A percentile compares a stretch with the other conserved stretches of the same genome.
Conservation (phyloP, 108 stramenopile genomes). For the Cyclotella baltica region DNA sequence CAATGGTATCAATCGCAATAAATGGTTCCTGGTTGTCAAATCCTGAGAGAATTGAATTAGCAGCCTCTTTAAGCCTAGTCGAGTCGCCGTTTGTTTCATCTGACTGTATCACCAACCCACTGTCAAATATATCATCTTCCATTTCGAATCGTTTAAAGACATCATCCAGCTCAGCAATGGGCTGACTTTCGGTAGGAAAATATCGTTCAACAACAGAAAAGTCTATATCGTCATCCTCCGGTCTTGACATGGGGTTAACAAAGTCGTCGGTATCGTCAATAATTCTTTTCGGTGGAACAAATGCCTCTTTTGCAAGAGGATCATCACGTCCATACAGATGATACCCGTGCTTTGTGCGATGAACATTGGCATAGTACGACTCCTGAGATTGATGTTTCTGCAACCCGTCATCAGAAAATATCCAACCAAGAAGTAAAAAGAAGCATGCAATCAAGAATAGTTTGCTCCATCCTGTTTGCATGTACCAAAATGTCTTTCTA, state of each 20-base stretch:
- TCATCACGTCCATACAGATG: conserved; percentile 20
- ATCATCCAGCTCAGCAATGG: conserved; percentile 10
- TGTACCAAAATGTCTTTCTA: background rate
- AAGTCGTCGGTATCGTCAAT: conserved; percentile 44
- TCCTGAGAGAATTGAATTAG: background rate
- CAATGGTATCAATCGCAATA: conserved; percentile 36
- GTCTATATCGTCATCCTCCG: conserved; percentile 43
- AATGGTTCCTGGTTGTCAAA: conserved; percentile 6
- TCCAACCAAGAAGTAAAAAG: conserved; percentile 34
- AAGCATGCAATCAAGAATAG: conserved; percentile 24
- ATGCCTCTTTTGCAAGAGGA: conserved; percentile 24
- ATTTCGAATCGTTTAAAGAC: conserved; percentile 24
- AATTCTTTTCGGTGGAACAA: conserved; percentile 4
- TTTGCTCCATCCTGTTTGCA: conserved; percentile 39
- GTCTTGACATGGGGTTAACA: background rate
- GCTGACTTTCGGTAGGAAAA: conserved; percentile 2
- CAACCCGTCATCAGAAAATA: conserved; percentile 31
- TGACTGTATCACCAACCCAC: background rate
- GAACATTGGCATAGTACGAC: background rate
- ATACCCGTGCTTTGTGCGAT: conserved; percentile 13
- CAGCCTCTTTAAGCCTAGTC: background rate
- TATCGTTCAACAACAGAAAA: background rate
- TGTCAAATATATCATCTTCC: conserved; percentile 29
- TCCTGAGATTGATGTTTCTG: conserved; percentile 32
- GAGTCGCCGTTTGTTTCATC: background rate